Base-by-base conservation (phyloP, 257 asterid genomes). In the Nicotiana sylvestris region DNA sequence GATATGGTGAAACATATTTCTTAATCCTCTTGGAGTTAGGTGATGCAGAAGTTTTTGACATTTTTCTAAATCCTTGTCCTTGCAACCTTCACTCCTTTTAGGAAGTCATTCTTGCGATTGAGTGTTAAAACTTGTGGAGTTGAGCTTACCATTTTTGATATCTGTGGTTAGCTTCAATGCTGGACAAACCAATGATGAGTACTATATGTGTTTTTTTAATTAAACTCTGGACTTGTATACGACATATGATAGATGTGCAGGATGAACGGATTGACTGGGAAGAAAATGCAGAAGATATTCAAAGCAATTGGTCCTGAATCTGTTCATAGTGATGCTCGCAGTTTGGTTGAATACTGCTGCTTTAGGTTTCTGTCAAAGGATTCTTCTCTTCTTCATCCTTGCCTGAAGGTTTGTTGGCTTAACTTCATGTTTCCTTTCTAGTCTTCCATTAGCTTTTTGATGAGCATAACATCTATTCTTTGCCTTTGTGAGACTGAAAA, bases 261-360 rank as follows among this genome's bases (percentile, higher is more conserved):
- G 97, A 93, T 94, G 98, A 94, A 93, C 66, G 98, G 99, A 76
- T 84, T 90, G 91, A 94, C 96, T 16, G 99, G 99, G 65, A 82
- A 88, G 90, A 91, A 92, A 88, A 91, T 92, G 99, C 97, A 93
- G 92, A 94, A 87, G 78, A 92, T 93, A 76, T 96, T 93, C 83
- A 93, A 91, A 88, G 89, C 97, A n/a, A 94, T 92, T 82, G 98
- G 92, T 85, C 88, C 97, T 43, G 97, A 90, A 84, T 85, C 91
- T 25, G 89, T 92, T 51, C 87, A 88, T 87, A 87, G 85, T 39
- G 89, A 94, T 87, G 95, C 97, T 72, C 97, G 98, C 81, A 88
- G 84, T 89, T 86, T 96, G 87, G 97, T 96, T 86, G 99, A 96
- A 84, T 94, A 94, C 83, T 94, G 98, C 92, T 94, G 97, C 92